phyloP scores from a whole-genome alignment of 176 grass and related monocot species.

The Paspalum notatum region DNA sequence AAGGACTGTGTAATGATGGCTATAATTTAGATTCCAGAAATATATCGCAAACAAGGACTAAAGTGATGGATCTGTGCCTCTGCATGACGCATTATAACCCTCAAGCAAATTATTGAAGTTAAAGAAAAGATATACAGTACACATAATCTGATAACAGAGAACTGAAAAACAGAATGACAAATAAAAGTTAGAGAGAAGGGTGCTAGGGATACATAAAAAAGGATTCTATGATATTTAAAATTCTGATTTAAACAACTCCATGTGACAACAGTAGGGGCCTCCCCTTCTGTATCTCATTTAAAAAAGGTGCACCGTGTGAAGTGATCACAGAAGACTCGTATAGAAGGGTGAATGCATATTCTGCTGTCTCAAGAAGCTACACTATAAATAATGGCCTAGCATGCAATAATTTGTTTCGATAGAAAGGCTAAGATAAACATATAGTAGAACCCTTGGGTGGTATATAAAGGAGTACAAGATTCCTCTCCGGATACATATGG shows the following conservation, averaged over 20 bases:
- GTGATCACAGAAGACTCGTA: neutral
- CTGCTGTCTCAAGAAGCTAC: conserved; percentile 26
- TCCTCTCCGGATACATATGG: no score
- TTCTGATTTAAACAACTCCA: neutral
- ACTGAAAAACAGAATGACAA: neutral
- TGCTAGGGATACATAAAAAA: neutral
- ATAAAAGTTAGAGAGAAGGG: neutral
- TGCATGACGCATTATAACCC: conserved; percentile 10
- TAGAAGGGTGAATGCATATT: neutral
- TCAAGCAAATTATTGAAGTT: conserved; percentile 19
- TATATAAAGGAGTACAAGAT: no score
- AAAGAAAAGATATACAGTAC: conserved; percentile 10
- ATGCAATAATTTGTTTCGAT: no score
- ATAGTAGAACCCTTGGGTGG: no score
- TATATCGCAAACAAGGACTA: conserved; percentile 6
- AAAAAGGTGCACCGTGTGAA: neutral
- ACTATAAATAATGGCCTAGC: neutral
- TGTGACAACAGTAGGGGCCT: conserved; percentile 3
- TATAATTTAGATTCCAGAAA: conserved; percentile 19
- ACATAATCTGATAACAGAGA: conserved; percentile 27
- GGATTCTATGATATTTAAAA: neutral
- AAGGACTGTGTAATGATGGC: conserved; percentile 14
- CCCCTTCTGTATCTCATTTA: no score
- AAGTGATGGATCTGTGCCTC: neutral
- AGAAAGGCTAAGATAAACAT: no score